Evolutionary conservation across 768 basidiomycete species (phyloP).

Genomic region (Mrakia frigida): DNA sequence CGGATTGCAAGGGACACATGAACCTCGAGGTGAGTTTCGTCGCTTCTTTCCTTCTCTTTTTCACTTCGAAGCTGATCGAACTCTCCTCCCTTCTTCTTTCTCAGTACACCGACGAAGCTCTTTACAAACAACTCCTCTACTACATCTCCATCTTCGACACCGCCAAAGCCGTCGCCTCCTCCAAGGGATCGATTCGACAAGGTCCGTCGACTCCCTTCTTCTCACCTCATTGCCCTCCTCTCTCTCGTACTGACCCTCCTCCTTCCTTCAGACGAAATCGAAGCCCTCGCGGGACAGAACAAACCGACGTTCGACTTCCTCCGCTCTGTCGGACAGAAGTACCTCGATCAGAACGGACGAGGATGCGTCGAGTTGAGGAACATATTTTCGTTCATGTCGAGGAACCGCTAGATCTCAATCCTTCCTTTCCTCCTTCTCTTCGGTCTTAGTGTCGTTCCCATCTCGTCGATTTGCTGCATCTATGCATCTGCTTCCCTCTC

Average conservation of each 20-base stretch:
- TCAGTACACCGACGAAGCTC: conserved; percentile 73
- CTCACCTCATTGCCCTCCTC: conserved; percentile 7
- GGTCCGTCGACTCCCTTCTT: conserved; percentile 29
- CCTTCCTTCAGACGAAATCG: conserved; percentile 53
- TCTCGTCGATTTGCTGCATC: no score
- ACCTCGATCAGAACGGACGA: conserved; percentile 80
- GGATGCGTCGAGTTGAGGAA: conserved; percentile 77
- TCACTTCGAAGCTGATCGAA: conserved; percentile 27
- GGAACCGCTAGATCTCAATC: not conserved
- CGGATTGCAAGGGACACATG: conserved; percentile 61
- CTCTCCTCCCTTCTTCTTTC: no score
- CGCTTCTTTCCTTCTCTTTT: not conserved
- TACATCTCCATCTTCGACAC: conserved; percentile 71
- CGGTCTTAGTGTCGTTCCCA: no score
- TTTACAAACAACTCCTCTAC: conserved; percentile 88
- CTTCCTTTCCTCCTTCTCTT: not conserved
- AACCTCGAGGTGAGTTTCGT: conserved; percentile 61
- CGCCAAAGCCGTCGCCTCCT: conserved; percentile 56
- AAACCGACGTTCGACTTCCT: conserved; percentile 53
- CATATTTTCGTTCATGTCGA: conserved; percentile 71
- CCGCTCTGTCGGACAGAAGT: conserved; percentile 60
- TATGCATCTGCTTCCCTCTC: not conserved
- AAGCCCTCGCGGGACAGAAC: conserved; percentile 53
- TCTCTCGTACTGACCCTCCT: not conserved
- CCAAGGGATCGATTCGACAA: conserved; percentile 48